Conservation (phyloP, 495 filamentous ascomycete genomes). For the Friedmanniomyces endolithicus region DNA sequence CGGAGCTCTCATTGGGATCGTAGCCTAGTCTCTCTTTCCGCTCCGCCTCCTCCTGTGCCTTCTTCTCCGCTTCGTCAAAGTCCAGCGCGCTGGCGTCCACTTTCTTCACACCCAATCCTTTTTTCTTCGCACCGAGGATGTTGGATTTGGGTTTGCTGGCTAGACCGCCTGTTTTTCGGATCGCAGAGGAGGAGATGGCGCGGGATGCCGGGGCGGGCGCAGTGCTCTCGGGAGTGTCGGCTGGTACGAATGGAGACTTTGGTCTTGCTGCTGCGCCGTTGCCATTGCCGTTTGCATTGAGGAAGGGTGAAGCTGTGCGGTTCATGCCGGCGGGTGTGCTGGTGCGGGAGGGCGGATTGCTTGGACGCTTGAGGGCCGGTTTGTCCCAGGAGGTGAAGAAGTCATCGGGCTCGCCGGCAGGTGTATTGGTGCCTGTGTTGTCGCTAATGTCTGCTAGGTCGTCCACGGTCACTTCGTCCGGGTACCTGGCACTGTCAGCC, state of each 20-base stretch:
- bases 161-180: conserved; percentile 50
- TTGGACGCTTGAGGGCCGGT: conserved; percentile 90
- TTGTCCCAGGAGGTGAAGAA: conserved; percentile 99
- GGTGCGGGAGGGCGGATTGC: conserved; percentile 83
- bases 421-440: conserved; percentile 54
- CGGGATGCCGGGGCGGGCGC: conserved; percentile 50
- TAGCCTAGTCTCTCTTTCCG: conserved; percentile 97
- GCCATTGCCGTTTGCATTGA: conserved; percentile 64
- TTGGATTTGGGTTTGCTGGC: conserved; percentile 46
- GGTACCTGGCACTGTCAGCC: conserved; percentile 45
- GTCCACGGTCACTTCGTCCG: conserved; percentile 72
- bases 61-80: conserved; percentile 93
- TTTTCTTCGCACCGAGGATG: conserved; percentile 83
- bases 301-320: conserved; percentile 77
- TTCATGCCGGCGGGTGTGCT: conserved; percentile 73
- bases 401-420: conserved; percentile 69
- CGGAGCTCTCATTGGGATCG: conserved; percentile 68
- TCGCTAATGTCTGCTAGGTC: conserved; percentile 51
- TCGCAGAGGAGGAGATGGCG: conserved; percentile 57
- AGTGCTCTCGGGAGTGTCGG: conserved; percentile 39
- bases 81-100: conserved; percentile 67
- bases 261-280: conserved; percentile 47
- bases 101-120: conserved; percentile 87
- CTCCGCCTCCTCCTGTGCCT: conserved; percentile 94
- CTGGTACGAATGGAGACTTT: conserved; percentile 63